Evolutionary conservation across 345 rosid genomes (phyloP).

Genomic region (Lepidium africanum): DNA sequence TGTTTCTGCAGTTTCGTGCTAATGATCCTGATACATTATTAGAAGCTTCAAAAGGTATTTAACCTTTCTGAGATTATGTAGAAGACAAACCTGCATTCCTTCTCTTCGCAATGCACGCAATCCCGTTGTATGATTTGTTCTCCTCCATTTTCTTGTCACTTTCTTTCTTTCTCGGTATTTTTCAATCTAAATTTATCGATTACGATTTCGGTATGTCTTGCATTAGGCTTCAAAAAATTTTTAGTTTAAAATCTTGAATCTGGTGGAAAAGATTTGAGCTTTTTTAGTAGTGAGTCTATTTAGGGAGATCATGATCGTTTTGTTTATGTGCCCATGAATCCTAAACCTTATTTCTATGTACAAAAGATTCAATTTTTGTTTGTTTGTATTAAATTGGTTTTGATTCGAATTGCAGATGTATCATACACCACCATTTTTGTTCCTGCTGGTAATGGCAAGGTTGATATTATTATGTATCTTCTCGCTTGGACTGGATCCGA

Average conservation of each 20-base stretch:
- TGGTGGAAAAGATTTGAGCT: too few relatives aligned
- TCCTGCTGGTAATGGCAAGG: constrained; percentile 74
- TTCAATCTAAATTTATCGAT: background rate
- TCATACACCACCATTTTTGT: constrained; percentile 96
- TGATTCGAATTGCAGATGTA: constrained; percentile 62
- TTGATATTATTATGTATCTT: constrained; percentile 62
- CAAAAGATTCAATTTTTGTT: too few relatives aligned
- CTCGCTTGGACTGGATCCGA: constrained; percentile 67
- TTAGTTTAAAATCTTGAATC: too few relatives aligned
- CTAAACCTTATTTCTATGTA: background rate
- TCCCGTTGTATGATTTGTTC: constrained; percentile 58
- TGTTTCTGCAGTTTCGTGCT: too few relatives aligned
- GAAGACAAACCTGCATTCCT: too few relatives aligned
- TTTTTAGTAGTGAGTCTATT: background rate
- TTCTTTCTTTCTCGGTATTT: background rate
- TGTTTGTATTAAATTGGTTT: background rate
- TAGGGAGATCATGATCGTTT: background rate
- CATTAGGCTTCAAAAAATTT: too few relatives aligned
- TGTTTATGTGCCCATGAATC: background rate
- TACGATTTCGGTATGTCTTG: background rate
- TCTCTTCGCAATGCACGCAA: constrained; percentile 81
- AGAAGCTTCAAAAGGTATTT: too few relatives aligned
- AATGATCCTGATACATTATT: too few relatives aligned
- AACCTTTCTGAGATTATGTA: too few relatives aligned
- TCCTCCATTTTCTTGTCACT: background rate